A percentile compares a stretch with the other conserved stretches of the same genome.
Evolutionary conservation across 169 alveolate genomes (phyloP).

Genomic region (Plasmodium cynomolgi): DNA sequence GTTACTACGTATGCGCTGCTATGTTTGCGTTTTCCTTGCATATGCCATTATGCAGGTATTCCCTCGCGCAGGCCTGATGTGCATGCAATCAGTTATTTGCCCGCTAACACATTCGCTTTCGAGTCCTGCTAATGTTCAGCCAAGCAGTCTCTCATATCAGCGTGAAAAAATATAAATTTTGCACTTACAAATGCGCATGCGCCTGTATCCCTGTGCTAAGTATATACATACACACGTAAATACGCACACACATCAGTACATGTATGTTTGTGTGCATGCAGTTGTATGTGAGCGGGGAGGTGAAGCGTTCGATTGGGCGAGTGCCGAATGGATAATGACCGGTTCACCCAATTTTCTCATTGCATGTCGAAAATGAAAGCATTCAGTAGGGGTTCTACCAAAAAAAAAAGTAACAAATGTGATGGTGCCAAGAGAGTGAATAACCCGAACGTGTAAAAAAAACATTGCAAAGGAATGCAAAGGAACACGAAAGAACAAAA

Average conservation of each 20-base stretch:
- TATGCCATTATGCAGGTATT: background rate
- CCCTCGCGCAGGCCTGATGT: background rate
- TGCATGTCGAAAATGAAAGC: background rate
- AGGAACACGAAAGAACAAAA: background rate
- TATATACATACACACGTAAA: background rate
- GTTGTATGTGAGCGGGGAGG: background rate
- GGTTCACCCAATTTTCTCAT: background rate
- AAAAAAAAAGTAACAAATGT: background rate
- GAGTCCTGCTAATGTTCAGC: background rate
- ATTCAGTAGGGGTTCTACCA: background rate
- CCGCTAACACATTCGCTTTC: background rate
- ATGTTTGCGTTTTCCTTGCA: background rate
- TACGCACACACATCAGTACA: no score
- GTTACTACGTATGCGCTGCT: background rate
- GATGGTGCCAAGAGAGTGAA: background rate
- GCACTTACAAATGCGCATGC: background rate
- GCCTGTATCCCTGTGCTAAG: background rate
- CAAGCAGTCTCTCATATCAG: background rate
- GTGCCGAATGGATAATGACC: no score
- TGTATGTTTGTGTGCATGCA: background rate
- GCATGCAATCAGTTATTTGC: no score
- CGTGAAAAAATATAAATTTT: no score
- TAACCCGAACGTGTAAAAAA: background rate
- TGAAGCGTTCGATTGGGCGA: background rate
- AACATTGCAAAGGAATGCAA: background rate